phyloP scores from a whole-genome alignment of 192 early-diverging fungal species.

The Podila epigama region DNA sequence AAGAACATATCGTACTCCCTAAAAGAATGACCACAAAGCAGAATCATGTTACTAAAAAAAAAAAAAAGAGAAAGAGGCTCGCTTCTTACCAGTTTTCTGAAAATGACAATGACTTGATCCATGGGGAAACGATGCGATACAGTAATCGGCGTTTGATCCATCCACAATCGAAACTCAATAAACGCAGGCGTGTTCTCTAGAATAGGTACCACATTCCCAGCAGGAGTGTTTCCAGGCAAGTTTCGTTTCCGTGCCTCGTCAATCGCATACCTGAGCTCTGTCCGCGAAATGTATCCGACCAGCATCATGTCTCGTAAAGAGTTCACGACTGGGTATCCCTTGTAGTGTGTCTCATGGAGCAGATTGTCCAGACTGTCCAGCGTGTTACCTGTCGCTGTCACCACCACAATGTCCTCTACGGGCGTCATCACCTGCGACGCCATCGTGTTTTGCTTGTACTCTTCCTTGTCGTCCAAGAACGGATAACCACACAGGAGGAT shows the following conservation, averaged over 20 bases:
- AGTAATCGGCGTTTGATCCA: slow-evolving; percentile 74
- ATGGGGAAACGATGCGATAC: slow-evolving; percentile 67
- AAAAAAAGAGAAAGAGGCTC: neutral
- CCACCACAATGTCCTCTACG: slow-evolving; percentile 65
- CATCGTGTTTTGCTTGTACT: slow-evolving; percentile 56
- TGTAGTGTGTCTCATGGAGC: slow-evolving; percentile 63
- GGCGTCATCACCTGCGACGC: slow-evolving; percentile 70
- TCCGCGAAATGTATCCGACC: slow-evolving; percentile 74
- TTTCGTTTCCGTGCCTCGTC: slow-evolving; percentile 37
- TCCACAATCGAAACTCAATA: slow-evolving; percentile 72
- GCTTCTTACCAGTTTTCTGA: slow-evolving; percentile 62
- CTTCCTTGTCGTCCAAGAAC: slow-evolving; percentile 68
- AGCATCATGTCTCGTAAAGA: slow-evolving; percentile 63
- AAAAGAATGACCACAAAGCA: neutral
- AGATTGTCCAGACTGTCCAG: slow-evolving; percentile 53
- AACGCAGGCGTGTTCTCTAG: slow-evolving; percentile 40
- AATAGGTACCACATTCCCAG: slow-evolving; percentile 44
- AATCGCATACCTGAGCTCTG: slow-evolving; percentile 62
- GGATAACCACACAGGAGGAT: slow-evolving; percentile 71
- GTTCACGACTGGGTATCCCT: slow-evolving; percentile 79
- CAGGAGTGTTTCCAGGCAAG: slow-evolving; percentile 38
- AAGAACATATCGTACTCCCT: slow-evolving; percentile 68
- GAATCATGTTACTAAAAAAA: neutral
- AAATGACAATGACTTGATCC: slow-evolving; percentile 71
- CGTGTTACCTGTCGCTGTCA: slow-evolving; percentile 53